Evolutionary conservation across 331 rosid species (phyloP), one percentile per base, ranked within the genome.

Genomic region (Phaseolus coccineus): DNA sequence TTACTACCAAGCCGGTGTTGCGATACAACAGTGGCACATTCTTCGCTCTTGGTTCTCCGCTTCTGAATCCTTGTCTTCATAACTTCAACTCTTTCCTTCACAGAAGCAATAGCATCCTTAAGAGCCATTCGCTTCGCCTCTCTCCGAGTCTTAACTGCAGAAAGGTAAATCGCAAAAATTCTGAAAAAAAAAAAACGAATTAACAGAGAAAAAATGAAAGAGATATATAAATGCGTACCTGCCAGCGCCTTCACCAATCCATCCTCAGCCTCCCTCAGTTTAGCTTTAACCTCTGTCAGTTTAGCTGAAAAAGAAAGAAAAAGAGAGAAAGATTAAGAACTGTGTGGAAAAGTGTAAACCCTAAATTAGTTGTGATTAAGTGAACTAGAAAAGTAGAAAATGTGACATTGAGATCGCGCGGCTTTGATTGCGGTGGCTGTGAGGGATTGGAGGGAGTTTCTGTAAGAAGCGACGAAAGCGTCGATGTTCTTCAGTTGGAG

Each of bases 51-150:
- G 52, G 78, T 80, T 63, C 74, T 87, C 78, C 22, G 87, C 69
- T 78, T 83, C 72, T 78, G 86, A 72, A 86, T 69, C 16, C 56
- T 80, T 53, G 81, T 67, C 76, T 77, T 89, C 47, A 90, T 81
- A 72, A 78, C 81, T 58, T 80, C 92, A 31, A 78, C 75, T 80
- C 89, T 85, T 63, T 86, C 81, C 83, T 74, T 89, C 55, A 69
- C 80, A 69, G 88, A 84, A 69, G 76, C 84, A 86, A 90, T 70
- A 16, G 89, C 87, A 25, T 90, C 94, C 80, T 67, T 77, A 76
- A 87, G 22, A 0, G 88, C 87, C 89, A 92, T 84, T 58, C 91
- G 89, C 78, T 87, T 87, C 22, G 90, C 96, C 89, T 90, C 96
- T 81, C 80, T 87, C 24, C 96, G 92, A 53, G 93, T 89, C 82